Evolutionary conservation across 306 rosid genomes (phyloP).

Genomic region (Acmispon strigosus): DNA sequence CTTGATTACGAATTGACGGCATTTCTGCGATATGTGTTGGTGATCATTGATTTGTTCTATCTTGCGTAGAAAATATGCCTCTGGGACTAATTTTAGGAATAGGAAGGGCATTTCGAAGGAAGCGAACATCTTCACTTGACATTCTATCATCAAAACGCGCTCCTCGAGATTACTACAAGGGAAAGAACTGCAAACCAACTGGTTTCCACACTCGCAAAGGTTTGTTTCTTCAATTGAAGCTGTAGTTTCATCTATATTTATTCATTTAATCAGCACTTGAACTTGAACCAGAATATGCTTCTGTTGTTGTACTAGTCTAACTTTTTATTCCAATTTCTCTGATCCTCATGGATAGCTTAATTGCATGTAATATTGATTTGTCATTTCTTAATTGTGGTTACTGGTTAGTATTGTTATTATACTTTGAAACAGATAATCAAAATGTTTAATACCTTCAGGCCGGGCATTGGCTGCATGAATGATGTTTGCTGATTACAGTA

Average conservation of each 20-base stretch:
- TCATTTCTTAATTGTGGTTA: not conserved
- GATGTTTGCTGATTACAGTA: not conserved
- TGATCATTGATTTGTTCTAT: not conserved
- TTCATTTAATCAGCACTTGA: not conserved
- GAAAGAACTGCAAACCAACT: slow-evolving; percentile 86
- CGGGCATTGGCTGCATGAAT: not conserved
- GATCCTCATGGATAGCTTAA: not conserved
- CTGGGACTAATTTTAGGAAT: slow-evolving; percentile 43
- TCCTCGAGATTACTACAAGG: slow-evolving; percentile 74
- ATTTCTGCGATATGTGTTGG: not conserved
- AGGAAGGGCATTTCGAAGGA: slow-evolving; percentile 40
- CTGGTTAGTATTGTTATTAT: not conserved
- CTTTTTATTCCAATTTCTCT: not conserved
- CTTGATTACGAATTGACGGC: not conserved
- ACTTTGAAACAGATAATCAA: not conserved
- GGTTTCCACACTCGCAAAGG: slow-evolving; percentile 89
- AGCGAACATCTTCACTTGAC: slow-evolving; percentile 46
- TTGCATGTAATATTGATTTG: slow-evolving; percentile 3
- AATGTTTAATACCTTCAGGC: not conserved
- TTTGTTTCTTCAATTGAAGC: slow-evolving; percentile 11
- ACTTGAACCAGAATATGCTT: not conserved
- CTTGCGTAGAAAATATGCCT: slow-evolving; percentile 27
- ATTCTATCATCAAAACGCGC: slow-evolving; percentile 82
- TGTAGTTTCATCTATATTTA: not conserved
- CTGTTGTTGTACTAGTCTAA: not conserved